These are phyloP conservation scores for Taiozyma sp. DNA, from an alignment of 1,139 yeast species.

Conservation along the genomic window DNA sequence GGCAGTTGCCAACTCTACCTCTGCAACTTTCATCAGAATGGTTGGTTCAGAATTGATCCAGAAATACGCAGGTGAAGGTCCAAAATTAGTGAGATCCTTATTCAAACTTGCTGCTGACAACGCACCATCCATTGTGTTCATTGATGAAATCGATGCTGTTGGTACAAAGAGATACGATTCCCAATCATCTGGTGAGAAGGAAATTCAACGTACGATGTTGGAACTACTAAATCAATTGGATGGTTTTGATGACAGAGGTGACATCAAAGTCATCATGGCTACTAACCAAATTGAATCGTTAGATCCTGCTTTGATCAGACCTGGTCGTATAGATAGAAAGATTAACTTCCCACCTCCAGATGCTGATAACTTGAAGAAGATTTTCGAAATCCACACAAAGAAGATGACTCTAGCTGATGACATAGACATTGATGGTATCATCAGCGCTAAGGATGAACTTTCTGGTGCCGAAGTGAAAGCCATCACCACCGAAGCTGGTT, in stretches of 20 bases:
- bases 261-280: conserved; percentile 98
- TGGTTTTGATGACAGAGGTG: conserved; percentile 98
- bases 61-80: conserved; percentile 97
- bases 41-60: conserved; percentile 97
- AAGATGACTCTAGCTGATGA: conserved; percentile 90
- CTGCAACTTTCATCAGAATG: conserved; percentile 93
- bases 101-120: conserved; percentile 96
- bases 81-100: conserved; percentile 88
- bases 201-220: conserved; percentile 97
- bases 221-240: conserved; percentile 94
- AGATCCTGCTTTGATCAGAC: conserved; percentile 97
- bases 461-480: conserved; percentile 99
- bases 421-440: conserved; percentile 86
- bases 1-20: conserved; percentile 97
- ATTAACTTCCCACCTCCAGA: conserved; percentile 96
- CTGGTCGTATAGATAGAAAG: conserved; percentile 98
- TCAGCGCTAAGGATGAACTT: conserved; percentile 87
- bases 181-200: conserved; percentile 95
- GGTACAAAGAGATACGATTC: conserved; percentile 98
- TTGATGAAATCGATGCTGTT: conserved; percentile 98
- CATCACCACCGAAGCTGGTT: conserved; percentile 96
- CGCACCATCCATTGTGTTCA: conserved; percentile 96
- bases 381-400: conserved; percentile 87
- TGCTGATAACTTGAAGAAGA: conserved; percentile 87
- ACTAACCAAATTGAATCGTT: conserved; percentile 93